Conservation (phyloP, 345 rosid genomes). For the Euphorbia lathyris region DNA sequence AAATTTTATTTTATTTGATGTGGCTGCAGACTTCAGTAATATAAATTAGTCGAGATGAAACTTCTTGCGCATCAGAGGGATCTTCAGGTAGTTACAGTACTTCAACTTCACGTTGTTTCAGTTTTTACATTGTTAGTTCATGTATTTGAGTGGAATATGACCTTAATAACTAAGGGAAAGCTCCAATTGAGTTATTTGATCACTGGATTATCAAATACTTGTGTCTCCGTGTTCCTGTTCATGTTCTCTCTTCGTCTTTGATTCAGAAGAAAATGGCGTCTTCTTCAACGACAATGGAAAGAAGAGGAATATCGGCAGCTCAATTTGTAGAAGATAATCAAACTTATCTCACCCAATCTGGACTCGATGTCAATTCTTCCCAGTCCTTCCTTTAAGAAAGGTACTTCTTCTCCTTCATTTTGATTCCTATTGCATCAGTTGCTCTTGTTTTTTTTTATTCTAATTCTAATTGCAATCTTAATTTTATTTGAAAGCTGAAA, state of each 20-base stretch:
- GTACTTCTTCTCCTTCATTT: constrained; percentile 23
- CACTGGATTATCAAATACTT: too few species aligned
- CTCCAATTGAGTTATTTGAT: too few species aligned
- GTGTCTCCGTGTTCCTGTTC: neutral
- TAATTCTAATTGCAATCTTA: neutral
- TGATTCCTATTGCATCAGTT: too few species aligned
- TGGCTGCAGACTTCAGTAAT: constrained; percentile 71
- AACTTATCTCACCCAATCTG: constrained; percentile 60
- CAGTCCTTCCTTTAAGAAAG: constrained; percentile 93
- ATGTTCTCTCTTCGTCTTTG: too few species aligned
- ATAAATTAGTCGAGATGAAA: constrained; percentile 81
- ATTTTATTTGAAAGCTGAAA: too few species aligned
- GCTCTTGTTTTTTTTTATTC: neutral
- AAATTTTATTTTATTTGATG: neutral
- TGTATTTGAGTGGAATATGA: too few species aligned
- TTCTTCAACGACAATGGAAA: constrained; percentile 42
- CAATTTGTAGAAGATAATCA: constrained; percentile 84
- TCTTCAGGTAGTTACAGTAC: constrained; percentile 36
- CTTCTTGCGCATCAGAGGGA: constrained; percentile 86
- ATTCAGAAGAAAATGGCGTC: constrained; percentile 26
- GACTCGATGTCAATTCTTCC: constrained; percentile 72
- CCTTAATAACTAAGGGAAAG: too few species aligned
- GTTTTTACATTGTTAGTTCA: neutral
- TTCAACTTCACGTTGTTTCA: neutral
- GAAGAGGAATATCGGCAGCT: constrained; percentile 90